Evolutionary conservation across 106 monocot genomes (phyloP).

Genomic region (Dendrobium nobile): DNA sequence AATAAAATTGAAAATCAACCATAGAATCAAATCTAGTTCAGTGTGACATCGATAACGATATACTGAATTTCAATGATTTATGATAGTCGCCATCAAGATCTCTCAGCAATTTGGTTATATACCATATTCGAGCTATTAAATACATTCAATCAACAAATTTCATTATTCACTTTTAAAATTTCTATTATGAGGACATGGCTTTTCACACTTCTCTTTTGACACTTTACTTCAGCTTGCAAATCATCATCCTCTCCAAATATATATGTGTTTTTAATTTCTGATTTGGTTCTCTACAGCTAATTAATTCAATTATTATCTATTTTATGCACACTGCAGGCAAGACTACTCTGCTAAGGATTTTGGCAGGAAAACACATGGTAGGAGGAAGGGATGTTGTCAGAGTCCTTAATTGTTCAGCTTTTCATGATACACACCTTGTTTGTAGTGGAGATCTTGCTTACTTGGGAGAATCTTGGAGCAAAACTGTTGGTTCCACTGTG

Average conservation of each 20-base stretch:
- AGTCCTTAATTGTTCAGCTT: slow-evolving; percentile 79
- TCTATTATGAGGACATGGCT: neutral
- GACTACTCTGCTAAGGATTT: slow-evolving; percentile 84
- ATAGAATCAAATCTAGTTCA: neutral
- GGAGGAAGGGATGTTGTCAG: slow-evolving; percentile 88
- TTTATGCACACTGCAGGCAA: slow-evolving; percentile 44
- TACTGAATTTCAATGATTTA: neutral
- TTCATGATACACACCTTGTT: slow-evolving; percentile 88
- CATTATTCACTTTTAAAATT: neutral
- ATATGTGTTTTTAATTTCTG: neutral
- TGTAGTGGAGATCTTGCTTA: slow-evolving; percentile 84
- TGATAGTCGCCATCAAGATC: neutral
- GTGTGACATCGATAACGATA: neutral
- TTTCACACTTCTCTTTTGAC: neutral
- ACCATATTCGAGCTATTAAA: neutral
- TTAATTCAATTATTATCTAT: neutral
- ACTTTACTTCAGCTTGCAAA: neutral
- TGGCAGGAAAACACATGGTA: slow-evolving; percentile 98
- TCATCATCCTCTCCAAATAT: neutral
- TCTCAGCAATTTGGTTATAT: neutral
- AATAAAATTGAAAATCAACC: neutral
- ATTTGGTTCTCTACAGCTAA: neutral
- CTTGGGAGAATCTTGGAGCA: slow-evolving; percentile 92
- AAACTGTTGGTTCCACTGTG: slow-evolving; percentile 74
- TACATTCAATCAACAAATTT: neutral